Evolutionary conservation across 257 asterid genomes (phyloP).

Genomic region (Penstemon newberryi): DNA sequence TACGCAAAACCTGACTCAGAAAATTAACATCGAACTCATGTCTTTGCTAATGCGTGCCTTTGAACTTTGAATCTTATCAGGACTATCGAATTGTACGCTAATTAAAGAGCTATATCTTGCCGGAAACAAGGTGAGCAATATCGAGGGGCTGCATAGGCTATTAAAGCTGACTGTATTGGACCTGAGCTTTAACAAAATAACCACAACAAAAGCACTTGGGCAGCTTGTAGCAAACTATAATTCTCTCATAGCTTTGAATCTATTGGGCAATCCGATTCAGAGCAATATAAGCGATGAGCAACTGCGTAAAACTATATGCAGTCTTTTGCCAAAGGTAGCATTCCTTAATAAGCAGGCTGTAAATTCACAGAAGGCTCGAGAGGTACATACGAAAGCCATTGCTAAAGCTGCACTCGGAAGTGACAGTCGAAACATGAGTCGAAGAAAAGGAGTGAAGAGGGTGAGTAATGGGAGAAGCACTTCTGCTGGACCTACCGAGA

Average conservation of each 20-base stretch:
- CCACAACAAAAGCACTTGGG: constrained; percentile 73
- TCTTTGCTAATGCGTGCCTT: constrained; percentile 6
- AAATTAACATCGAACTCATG: background rate
- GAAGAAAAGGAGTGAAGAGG: constrained; percentile 48
- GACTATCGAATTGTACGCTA: constrained; percentile 62
- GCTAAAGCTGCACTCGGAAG: constrained; percentile 68
- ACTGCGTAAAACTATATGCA: constrained; percentile 52
- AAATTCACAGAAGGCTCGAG: constrained; percentile 62
- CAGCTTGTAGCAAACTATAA: constrained; percentile 83
- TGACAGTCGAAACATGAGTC: constrained; percentile 32
- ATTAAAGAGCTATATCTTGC: constrained; percentile 77
- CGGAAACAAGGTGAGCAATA: constrained; percentile 80
- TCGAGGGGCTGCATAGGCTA: constrained; percentile 85
- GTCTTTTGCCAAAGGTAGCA: constrained; percentile 69
- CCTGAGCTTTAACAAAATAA: constrained; percentile 80
- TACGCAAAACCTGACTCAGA: too few species aligned
- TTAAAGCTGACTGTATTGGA: constrained; percentile 70
- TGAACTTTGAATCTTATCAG: constrained; percentile 36
- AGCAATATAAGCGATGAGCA: constrained; percentile 66
- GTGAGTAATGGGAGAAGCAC: constrained; percentile 43
- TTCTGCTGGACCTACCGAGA: constrained; percentile 38
- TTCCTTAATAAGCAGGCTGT: constrained; percentile 65
- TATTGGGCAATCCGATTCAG: constrained; percentile 77
- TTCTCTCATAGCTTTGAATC: constrained; percentile 66
- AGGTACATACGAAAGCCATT: constrained; percentile 47